Base-by-base conservation (phyloP, 2,329 filamentous ascomycete species). In the Sporothrix euskadiensis region DNA sequence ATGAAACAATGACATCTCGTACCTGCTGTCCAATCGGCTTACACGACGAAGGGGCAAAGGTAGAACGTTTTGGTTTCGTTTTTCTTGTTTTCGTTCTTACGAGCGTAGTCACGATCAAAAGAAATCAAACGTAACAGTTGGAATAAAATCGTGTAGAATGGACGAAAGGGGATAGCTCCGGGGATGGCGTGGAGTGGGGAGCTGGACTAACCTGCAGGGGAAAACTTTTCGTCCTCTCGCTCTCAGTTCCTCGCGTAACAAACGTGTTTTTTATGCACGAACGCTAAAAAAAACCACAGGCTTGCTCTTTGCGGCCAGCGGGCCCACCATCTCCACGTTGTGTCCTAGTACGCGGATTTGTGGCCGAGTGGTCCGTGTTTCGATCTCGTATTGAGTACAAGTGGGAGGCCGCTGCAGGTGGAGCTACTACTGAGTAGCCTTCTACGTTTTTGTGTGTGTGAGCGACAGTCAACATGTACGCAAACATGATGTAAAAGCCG, bases 141-240 rank as follows among this genome's bases (percentile, higher is more conserved):
- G 49, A 26, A 8, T 10, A 32, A 68, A 66, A 6, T 10, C 39
- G 6, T 47, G n/a, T 2, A 47, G 44, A 4, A 19, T 22, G 44
- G 4, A 35, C 47, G 39, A 22, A 54, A 35, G 5, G 26, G 44
- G 65, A 54, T 69, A 39, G 66, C 66, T 39, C 47, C 66, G 66
- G 66, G 47, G 44, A 54, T 54, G 66, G 47, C 44, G 44, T 54
- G 66, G 63, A 41, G 66, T 69, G 65, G 65, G 39, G 47, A 52
- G 47, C 47, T 69, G 47, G 30, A 54, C 65, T 41, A 22, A 19
- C 26, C 47, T 54, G 47, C 44, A 52, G 30, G 39, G 39, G n/a
- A 52, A 69, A n/a, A 39, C 9, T 54, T 69, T 69, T 52, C 44
- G 16, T 39, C 56, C 56, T 26, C 56, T 59, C 56, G 14, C 14